These are phyloP conservation scores for Leccinum boreale DNA, from an alignment of 768 basidiomycete species.

Conservation along the genomic window DNA sequence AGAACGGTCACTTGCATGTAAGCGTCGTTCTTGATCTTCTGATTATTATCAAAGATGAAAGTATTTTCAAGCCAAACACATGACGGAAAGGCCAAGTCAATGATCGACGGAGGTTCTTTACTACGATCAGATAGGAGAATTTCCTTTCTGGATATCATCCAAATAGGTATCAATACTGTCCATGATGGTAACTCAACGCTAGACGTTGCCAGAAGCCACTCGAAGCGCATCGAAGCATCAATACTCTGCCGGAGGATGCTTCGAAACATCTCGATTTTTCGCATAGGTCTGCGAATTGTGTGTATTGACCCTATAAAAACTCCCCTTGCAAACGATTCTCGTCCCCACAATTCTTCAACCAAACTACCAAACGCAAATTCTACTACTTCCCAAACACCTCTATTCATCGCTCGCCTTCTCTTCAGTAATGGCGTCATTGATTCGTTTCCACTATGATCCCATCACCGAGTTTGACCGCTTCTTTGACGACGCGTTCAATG, in stretches of 20 bases:
- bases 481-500: conserved; percentile 1
- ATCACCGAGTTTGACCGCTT: background rate
- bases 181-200: background rate
- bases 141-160: background rate
- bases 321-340: background rate
- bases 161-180: background rate
- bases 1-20: background rate
- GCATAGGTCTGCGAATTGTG: background rate
- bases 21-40: background rate
- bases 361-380: background rate
- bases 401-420: conserved; percentile 1
- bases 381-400: background rate
- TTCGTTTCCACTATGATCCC: conserved; percentile 5
- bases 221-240: background rate
- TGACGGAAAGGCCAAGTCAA: too few species aligned
- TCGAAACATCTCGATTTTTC: background rate
- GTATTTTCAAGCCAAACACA: too few species aligned
- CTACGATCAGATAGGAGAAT: background rate
- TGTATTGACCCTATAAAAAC: background rate
- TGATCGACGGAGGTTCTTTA: too few species aligned
- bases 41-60: background rate
- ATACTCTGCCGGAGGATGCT: background rate
- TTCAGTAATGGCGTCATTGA: background rate
- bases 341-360: background rate
- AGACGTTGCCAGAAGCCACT: background rate